Evolutionary conservation across 306 rosid genomes (phyloP).

Genomic region (Dryas octopetala): DNA sequence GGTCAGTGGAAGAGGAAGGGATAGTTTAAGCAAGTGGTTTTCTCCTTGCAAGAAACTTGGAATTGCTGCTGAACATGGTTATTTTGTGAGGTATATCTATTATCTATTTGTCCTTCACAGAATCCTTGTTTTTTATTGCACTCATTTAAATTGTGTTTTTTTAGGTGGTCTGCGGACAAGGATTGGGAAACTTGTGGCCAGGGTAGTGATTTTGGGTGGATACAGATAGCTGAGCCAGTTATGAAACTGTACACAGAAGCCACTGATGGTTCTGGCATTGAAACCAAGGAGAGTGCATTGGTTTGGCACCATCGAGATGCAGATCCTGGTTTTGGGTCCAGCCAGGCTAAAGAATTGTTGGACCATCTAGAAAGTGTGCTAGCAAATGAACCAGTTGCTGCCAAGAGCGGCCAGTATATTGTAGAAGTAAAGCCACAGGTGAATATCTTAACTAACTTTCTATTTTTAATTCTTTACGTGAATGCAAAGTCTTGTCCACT

Average conservation of each 20-base stretch:
- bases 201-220: conserved; percentile 56
- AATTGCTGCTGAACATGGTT: conserved; percentile 65
- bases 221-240: conserved; percentile 62
- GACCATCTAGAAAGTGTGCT: conserved; percentile 73
- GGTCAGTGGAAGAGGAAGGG: conserved; percentile 61
- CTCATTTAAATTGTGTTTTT: background rate
- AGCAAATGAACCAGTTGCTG: conserved; percentile 69
- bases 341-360: conserved; percentile 69
- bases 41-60: conserved; percentile 53
- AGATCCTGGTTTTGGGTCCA: conserved; percentile 61
- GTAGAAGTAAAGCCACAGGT: conserved; percentile 84
- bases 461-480: background rate
- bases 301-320: conserved; percentile 81
- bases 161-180: conserved; percentile 59
- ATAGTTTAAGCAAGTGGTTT: conserved; percentile 54
- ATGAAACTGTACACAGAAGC: conserved; percentile 64
- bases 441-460: conserved; percentile 1
- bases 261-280: conserved; percentile 66
- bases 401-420: conserved; percentile 61
- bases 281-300: conserved; percentile 62
- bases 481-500: background rate
- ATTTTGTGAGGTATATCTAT: conserved; percentile 45
- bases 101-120: background rate
- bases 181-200: conserved; percentile 59
- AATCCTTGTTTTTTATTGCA: background rate